phyloP scores from a whole-genome alignment of 2,329 filamentous ascomycete genomes.

The Colletotrichum eremochloae region DNA sequence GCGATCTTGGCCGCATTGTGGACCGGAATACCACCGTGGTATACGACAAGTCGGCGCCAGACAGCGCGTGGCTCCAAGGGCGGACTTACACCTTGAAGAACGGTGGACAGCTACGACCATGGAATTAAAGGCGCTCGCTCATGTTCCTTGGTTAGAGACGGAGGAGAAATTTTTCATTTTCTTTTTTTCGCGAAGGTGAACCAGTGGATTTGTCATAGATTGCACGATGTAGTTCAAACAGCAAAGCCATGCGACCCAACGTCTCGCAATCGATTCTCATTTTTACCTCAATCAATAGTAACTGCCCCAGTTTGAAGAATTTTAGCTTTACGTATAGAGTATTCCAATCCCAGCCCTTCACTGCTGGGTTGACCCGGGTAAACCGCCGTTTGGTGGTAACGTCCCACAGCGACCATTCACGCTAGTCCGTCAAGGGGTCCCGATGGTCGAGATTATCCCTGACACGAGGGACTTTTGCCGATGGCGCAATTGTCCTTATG shows the following conservation, averaged over 20 bases:
- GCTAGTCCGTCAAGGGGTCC: neutral
- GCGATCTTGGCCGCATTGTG: constrained; percentile 1
- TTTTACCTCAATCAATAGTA: neutral
- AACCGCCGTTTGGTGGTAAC: neutral
- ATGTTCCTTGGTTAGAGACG: too few species aligned
- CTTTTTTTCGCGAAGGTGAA: neutral
- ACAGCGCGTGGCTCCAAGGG: constrained; percentile 22
- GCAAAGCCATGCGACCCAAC: neutral
- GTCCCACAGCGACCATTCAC: constrained; percentile 8
- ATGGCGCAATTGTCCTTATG: constrained; percentile 35
- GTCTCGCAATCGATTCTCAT: too few species aligned
- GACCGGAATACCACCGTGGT: constrained; percentile 4
- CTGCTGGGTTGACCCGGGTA: neutral
- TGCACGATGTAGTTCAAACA: neutral
- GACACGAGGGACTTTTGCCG: constrained; percentile 32
- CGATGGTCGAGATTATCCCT: constrained; percentile 8
- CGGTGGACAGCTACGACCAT: constrained; percentile 16
- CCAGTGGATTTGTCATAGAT: neutral
- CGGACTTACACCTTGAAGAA: constrained; percentile 12
- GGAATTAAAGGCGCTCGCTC: neutral
- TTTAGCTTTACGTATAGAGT: neutral
- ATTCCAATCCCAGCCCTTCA: neutral
- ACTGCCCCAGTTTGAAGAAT: neutral
- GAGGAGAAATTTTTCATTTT: neutral
- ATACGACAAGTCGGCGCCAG: constrained; percentile 14